These are phyloP conservation scores for Hemileccinum impolitum DNA, from an alignment of 768 basidiomycete species.

Conservation along the genomic window DNA sequence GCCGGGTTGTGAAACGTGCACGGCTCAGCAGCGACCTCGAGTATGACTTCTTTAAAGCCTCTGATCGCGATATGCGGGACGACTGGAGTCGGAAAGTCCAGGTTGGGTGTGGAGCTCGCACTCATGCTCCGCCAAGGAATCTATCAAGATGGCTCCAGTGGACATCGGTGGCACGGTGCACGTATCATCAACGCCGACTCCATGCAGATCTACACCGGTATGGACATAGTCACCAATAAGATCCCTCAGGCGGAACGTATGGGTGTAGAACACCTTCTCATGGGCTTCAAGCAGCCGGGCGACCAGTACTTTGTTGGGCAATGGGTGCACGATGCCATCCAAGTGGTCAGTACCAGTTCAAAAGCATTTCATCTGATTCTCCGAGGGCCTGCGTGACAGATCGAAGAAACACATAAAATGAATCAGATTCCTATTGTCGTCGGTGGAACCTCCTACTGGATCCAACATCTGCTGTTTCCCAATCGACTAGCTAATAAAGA, in stretches of 20 bases:
- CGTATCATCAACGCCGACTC: constrained; percentile 93
- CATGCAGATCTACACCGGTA: constrained; percentile 93
- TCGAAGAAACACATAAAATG: constrained; percentile 64
- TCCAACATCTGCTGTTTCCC: constrained; percentile 92
- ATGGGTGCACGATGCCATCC: constrained; percentile 82
- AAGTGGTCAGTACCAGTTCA: constrained; percentile 51
- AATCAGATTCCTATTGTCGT: constrained; percentile 81
- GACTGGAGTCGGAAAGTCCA: constrained; percentile 95
- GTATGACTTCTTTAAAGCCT: constrained; percentile 45
- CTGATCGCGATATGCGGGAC: constrained; percentile 89
- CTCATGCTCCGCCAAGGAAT: constrained; percentile 44
- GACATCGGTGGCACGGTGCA: constrained; percentile 52
- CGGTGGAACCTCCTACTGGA: constrained; percentile 97
- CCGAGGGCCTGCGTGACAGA: constrained; percentile 41
- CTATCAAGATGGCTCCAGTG: constrained; percentile 7
- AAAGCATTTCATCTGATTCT: not conserved
- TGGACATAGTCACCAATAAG: constrained; percentile 96
- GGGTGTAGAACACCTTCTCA: constrained; percentile 84
- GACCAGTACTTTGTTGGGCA: constrained; percentile 85
- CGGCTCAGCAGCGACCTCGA: not conserved
- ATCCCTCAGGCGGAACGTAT: constrained; percentile 69
- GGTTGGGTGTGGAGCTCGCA: constrained; percentile 86
- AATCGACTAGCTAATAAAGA: constrained; percentile 51
- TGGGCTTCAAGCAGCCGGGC: constrained; percentile 84
- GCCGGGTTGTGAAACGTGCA: too few species aligned